A percentile compares a stretch with the other conserved stretches of the same genome.
These are phyloP conservation scores for Phragmites australis DNA, from an alignment of 176 grass and related monocot species.

Conservation along the genomic window DNA sequence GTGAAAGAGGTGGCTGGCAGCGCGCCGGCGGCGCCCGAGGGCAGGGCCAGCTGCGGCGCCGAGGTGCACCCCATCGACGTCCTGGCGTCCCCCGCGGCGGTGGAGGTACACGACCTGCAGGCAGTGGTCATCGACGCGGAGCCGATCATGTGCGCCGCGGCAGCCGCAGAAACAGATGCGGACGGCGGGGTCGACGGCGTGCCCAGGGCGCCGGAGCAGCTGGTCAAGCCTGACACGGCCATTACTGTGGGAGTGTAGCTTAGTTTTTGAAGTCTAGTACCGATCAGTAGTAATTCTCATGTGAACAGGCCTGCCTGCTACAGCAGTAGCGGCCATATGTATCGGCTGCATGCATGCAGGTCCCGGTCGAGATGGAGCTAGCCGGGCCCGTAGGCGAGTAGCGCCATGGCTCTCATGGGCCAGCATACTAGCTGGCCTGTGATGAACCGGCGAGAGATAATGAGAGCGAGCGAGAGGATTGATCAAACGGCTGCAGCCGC, in stretches of 20 bases:
- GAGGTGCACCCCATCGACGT: constrained; percentile 64
- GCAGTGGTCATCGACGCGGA: constrained; percentile 9
- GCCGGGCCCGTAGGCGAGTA: constrained; percentile 10
- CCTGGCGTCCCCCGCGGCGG: not conserved
- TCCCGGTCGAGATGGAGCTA: constrained; percentile 2
- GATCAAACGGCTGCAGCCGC: not conserved
- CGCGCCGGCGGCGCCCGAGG: not conserved
- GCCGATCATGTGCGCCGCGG: not conserved
- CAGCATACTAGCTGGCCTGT: not conserved
- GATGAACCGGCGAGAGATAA: not conserved
- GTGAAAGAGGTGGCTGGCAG: constrained; percentile 19
- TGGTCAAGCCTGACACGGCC: constrained; percentile 35
- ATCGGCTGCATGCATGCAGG: not conserved
- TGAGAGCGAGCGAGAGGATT: not conserved
- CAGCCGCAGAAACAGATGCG: not conserved
- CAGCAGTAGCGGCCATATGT: not conserved
- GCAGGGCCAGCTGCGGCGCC: constrained; percentile 39
- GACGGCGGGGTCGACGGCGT: not conserved
- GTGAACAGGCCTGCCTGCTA: not conserved
- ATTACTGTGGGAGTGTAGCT: constrained; percentile 29
- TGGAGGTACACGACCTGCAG: too few relatives aligned
- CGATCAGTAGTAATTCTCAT: not conserved
- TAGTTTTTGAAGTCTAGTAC: not conserved
- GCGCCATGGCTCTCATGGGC: constrained; percentile 22
- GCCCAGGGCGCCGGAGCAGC: not conserved